Conservation (phyloP, 2,329 filamentous ascomycete genomes). For the Penicillium sp. region DNA sequence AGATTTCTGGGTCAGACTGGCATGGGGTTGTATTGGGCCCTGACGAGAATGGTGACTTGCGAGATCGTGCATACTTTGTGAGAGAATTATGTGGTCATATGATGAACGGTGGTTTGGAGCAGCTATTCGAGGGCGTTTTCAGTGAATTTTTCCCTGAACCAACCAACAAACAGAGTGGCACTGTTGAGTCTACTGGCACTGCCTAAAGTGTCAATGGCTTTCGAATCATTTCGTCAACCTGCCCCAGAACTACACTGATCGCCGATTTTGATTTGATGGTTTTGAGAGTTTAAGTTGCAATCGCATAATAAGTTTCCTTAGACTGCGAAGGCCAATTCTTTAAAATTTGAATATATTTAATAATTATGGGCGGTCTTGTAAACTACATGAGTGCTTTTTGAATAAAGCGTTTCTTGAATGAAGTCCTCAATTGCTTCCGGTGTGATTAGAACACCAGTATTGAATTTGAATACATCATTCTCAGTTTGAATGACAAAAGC, state of each 20-base stretch:
- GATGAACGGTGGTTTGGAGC: background rate
- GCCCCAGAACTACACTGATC: background rate
- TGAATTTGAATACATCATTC: constrained; percentile 8
- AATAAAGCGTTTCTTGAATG: background rate
- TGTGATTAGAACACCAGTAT: background rate
- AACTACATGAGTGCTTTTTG: background rate
- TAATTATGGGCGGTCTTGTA: background rate
- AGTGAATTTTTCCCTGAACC: background rate
- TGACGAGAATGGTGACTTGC: background rate
- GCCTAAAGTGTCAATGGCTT: background rate
- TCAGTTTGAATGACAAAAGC: constrained; percentile 6
- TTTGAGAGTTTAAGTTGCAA: background rate
- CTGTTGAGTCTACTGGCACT: too few relatives aligned
- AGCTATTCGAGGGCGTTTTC: background rate
- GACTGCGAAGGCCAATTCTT: background rate
- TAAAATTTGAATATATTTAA: too few relatives aligned
- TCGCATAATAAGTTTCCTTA: background rate
- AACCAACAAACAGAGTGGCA: background rate
- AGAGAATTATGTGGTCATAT: background rate
- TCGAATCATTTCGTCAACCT: background rate
- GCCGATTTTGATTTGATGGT: background rate
- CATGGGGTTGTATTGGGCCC: background rate
- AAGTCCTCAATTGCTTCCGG: constrained; percentile 2
- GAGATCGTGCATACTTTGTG: background rate
- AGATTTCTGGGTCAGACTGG: background rate